These are phyloP conservation scores for Silene latifolia DNA, from an alignment of 148 eudicot species.

Conservation along the genomic window DNA sequence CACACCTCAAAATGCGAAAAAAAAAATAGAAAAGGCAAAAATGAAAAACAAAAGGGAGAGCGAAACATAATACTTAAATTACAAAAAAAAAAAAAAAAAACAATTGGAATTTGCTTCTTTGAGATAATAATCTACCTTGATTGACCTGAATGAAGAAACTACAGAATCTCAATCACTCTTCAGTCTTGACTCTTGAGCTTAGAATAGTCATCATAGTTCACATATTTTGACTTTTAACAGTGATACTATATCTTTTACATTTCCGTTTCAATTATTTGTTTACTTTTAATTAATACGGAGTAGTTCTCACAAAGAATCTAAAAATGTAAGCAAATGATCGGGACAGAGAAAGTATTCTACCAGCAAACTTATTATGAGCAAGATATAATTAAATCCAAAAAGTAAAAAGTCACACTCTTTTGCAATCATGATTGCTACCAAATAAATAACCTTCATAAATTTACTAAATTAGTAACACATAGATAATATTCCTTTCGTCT, in stretches of 20 bases:
- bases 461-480: too few relatives aligned
- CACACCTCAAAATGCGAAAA: too few relatives aligned
- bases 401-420: not conserved
- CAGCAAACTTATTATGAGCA: not conserved
- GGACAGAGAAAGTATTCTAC: not conserved
- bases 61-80: too few relatives aligned
- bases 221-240: not conserved
- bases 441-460: too few relatives aligned
- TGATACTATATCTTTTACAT: not conserved
- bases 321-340: too few relatives aligned
- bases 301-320: too few relatives aligned
- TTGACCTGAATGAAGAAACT: not conserved
- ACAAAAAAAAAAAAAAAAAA: constrained; percentile 9
- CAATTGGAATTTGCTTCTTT: not conserved
- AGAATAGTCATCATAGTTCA: constrained; percentile 1
- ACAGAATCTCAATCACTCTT: not conserved
- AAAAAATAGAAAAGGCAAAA: too few relatives aligned
- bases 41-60: too few relatives aligned
- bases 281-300: too few relatives aligned
- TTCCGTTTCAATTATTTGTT: too few relatives aligned
- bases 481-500: too few relatives aligned
- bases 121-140: constrained; percentile 8
- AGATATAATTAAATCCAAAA: not conserved
- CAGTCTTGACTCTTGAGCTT: not conserved
- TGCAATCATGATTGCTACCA: constrained; percentile 9